Evolutionary conservation across 2,329 filamentous ascomycete species (phyloP).

Genomic region (Cordyceps farinosa): DNA sequence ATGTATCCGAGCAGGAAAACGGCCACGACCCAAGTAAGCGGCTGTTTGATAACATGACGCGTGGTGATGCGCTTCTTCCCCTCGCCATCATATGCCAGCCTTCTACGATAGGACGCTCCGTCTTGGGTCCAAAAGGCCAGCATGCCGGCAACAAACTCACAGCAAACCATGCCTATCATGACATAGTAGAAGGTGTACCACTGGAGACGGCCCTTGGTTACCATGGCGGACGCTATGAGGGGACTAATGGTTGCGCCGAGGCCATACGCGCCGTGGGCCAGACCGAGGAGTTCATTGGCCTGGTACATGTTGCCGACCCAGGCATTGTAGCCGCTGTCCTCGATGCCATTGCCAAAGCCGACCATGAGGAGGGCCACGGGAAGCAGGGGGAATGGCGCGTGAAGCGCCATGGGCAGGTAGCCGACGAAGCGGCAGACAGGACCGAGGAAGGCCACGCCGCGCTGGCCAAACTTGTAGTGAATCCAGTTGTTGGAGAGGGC

Average conservation of each 20-base stretch:
- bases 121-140: slow-evolving; percentile 62
- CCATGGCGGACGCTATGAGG: slow-evolving; percentile 68
- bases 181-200: slow-evolving; percentile 79
- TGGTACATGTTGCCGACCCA: slow-evolving; percentile 68
- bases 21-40: slow-evolving; percentile 68
- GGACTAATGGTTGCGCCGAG: slow-evolving; percentile 67
- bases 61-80: slow-evolving; percentile 44
- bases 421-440: slow-evolving; percentile 61
- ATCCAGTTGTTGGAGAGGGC: slow-evolving; percentile 62
- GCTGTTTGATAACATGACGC: slow-evolving; percentile 41
- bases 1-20: slow-evolving; percentile 76
- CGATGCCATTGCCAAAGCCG: slow-evolving; percentile 69
- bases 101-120: slow-evolving; percentile 51
- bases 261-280: slow-evolving; percentile 70
- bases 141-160: slow-evolving; percentile 52
- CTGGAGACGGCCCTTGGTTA: slow-evolving; percentile 55
- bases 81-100: slow-evolving; percentile 24
- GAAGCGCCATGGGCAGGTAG: slow-evolving; percentile 61
- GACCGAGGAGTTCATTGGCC: slow-evolving; percentile 69
- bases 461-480: slow-evolving; percentile 63
- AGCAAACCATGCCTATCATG: slow-evolving; percentile 57
- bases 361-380: slow-evolving; percentile 62
- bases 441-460: slow-evolving; percentile 65
- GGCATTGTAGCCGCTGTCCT: slow-evolving; percentile 58
- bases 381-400: slow-evolving; percentile 66